Conservation (phyloP, 331 rosid genomes). For the Pyrus hybrid region DNA sequence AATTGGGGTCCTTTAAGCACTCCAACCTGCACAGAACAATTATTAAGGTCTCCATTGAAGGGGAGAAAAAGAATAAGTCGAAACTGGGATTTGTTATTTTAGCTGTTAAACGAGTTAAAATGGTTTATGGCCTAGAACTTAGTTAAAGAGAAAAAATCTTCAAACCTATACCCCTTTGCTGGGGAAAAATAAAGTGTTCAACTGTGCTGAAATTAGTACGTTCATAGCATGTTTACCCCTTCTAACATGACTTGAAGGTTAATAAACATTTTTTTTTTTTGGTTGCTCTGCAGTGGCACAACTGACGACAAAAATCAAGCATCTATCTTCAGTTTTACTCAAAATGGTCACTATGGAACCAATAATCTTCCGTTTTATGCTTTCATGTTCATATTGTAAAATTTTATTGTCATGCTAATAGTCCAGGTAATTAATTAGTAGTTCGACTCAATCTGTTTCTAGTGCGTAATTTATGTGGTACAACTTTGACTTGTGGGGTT, state of each 20-base stretch:
- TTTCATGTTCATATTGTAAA: neutral
- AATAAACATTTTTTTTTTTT: neutral
- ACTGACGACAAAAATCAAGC: slow-evolving; percentile 82
- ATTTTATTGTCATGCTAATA: neutral
- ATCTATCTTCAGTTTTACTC: slow-evolving; percentile 67
- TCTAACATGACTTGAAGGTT: neutral
- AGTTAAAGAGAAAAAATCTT: neutral
- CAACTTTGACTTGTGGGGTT: neutral
- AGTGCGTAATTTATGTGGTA: neutral
- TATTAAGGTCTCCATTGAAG: no score
- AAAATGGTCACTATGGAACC: slow-evolving; percentile 54
- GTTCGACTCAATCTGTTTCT: neutral
- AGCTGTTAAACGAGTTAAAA: neutral
- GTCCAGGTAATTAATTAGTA: neutral
- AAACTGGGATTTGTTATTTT: neutral
- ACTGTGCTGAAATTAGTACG: neutral
- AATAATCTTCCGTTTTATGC: neutral
- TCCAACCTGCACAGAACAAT: no score
- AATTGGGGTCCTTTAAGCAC: no score
- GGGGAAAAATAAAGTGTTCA: neutral
- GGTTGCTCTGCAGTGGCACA: slow-evolving; percentile 62
- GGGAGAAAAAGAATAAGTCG: neutral
- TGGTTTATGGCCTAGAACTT: neutral
- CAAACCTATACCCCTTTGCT: neutral
- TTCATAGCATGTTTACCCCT: neutral